Base-by-base conservation (phyloP, 2,329 filamentous ascomycete species). In the Paecilomyces sp. region DNA sequence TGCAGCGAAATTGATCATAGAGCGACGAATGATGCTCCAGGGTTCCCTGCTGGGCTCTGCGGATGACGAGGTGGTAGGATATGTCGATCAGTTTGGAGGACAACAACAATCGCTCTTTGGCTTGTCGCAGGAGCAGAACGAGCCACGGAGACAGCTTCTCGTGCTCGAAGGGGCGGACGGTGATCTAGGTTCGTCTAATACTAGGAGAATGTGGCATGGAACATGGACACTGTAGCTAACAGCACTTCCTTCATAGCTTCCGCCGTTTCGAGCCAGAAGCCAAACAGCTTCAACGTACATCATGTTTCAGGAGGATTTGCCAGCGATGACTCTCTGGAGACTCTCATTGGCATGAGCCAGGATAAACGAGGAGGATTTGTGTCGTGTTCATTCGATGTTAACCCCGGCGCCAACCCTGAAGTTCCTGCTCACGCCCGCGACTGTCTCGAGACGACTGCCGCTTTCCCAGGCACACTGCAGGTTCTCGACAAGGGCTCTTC, bases 61-160 rank as follows among this genome's bases (percentile, higher is more conserved):
- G 55, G 76, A 81, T 60, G 79, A 83, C 51, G 74, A 75, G 41
- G 80, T 83, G 8, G 73, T 90, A 47, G 75, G 78, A 55, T 75
- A 84, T 64, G 77, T 91, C 67, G 84, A 85, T 67, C 76, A 76
- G 56, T 89, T 85, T 71, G 87, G 85, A 62, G 84, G 82, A 62
- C 68, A 75, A 31, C 73, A 81, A 6, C 65, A 75, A 58, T 71
- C 78, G 22, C 74, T 90, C 34, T 86, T 90, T 65, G 74, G 72
- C 53, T 73, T 68, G 28, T 54, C 60, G 25, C 50, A 57, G 28
- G 57, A 58, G 18, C 56, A 58, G 31, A 65, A 70, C 9, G 54
- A 60, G 22, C 15, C 56, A 7, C 63, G 67, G 53, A 74, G 67
- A 58, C 68, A 73, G 31, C 66, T 78, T 56, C 64, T 79, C 18